Evolutionary conservation across 78 protist genomes (phyloP).

Genomic region (Polysphondylium violaceum): DNA sequence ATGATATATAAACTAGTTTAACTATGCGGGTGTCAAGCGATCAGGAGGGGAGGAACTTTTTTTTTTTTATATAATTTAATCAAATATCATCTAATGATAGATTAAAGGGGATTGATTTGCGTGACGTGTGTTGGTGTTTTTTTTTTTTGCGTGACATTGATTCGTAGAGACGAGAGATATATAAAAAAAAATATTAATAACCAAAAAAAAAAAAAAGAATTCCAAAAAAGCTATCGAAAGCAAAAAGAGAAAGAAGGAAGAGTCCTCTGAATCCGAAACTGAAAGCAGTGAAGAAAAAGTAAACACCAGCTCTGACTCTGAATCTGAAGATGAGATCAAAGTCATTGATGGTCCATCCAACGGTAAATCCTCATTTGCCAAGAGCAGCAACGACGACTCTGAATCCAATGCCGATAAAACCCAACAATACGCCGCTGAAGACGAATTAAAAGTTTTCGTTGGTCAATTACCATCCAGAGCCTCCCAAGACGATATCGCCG

Average conservation of each 20-base stretch:
- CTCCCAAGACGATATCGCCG: not conserved
- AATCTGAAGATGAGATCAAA: constrained; percentile 12
- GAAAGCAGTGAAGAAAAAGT: not conserved
- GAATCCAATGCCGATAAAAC: not conserved
- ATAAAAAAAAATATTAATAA: not conserved
- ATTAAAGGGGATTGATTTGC: too few relatives aligned
- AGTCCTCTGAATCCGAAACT: constrained; percentile 33
- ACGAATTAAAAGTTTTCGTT: constrained; percentile 18
- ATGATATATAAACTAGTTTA: not conserved
- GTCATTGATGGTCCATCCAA: not conserved
- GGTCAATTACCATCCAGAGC: constrained; percentile 19
- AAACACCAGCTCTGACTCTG: not conserved
- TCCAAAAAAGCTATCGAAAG: constrained; percentile 10
- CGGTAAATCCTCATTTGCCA: not conserved
- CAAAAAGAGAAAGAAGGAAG: constrained; percentile 41
- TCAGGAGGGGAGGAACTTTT: too few relatives aligned
- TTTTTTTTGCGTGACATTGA: too few relatives aligned
- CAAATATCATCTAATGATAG: too few relatives aligned
- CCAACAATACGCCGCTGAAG: not conserved
- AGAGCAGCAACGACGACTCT: not conserved
- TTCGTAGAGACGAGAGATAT: too few relatives aligned
- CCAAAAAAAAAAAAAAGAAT: not conserved
- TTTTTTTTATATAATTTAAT: too few relatives aligned
- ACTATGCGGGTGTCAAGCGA: too few relatives aligned
- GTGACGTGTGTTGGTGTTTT: too few relatives aligned